Conservation (phyloP, 2,329 filamentous ascomycete species). For the Arthrobotrys pseudoclavata region DNA sequence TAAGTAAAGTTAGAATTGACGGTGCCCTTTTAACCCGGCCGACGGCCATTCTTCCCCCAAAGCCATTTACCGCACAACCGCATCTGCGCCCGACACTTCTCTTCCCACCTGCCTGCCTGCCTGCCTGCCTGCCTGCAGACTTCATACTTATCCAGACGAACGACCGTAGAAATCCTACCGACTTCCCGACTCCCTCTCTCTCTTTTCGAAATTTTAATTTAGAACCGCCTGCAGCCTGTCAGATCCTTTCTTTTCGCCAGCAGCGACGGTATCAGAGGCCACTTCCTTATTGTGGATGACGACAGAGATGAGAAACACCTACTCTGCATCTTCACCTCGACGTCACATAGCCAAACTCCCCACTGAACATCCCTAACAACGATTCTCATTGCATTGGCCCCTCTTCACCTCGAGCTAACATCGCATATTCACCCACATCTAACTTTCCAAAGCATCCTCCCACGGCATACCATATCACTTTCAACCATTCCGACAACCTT, state of each 20-base stretch:
- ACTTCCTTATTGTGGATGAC: conserved; percentile 50
- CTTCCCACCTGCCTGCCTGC: conserved; percentile 39
- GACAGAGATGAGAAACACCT: conserved; percentile 60
- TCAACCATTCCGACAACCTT: conserved; percentile 40
- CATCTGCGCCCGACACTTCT: conserved; percentile 46
- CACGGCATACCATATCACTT: conserved; percentile 8
- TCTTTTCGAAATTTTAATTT: background rate
- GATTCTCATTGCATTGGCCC: conserved; percentile 17
- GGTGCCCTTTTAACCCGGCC: conserved; percentile 60
- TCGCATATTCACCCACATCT: conserved; percentile 16
- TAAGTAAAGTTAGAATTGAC: too few relatives aligned
- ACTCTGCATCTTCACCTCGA: conserved; percentile 53
- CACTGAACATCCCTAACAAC: conserved; percentile 44
- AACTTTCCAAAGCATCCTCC: conserved; percentile 2
- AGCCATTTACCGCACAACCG: conserved; percentile 60
- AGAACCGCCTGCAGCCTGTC: conserved; percentile 27
- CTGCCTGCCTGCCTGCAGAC: background rate
- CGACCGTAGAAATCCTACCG: background rate
- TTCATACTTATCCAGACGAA: conserved; percentile 16
- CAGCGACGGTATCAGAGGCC: conserved; percentile 47
- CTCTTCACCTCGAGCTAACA: conserved; percentile 18
- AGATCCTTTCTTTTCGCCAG: conserved; percentile 29
- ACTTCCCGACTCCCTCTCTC: background rate
- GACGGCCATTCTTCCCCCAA: conserved; percentile 52
- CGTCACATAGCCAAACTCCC: conserved; percentile 55